phyloP scores from a whole-genome alignment of 2,329 filamentous ascomycete species.

The Nectriaceae sp. region DNA sequence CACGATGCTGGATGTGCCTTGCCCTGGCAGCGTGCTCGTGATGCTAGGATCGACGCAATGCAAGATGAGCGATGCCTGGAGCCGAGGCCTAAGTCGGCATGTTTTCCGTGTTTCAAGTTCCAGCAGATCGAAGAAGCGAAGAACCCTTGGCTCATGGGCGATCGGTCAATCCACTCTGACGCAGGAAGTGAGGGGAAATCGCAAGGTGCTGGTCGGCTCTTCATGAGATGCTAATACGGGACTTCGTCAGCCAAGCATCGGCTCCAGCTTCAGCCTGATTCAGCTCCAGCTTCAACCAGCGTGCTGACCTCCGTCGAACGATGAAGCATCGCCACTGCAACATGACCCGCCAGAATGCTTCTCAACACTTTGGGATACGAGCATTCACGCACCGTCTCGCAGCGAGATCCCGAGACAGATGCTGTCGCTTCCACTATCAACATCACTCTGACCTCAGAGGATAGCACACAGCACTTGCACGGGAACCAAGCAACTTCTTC shows the following conservation, averaged over 20 bases:
- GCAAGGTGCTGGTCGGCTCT: slow-evolving; percentile 5
- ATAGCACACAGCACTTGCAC: background rate
- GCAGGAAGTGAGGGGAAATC: slow-evolving; percentile 23
- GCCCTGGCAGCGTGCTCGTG: background rate
- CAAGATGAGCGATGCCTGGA: background rate
- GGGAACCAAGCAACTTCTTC: background rate
- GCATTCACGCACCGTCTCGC: background rate
- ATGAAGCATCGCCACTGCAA: background rate
- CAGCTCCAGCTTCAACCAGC: background rate
- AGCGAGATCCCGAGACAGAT: background rate
- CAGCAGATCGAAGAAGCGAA: background rate
- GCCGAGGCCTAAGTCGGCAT: background rate
- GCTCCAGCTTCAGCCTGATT: background rate
- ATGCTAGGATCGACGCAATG: background rate
- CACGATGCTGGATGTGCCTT: background rate
- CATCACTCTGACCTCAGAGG: background rate
- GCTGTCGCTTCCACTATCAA: background rate
- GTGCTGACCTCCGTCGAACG: background rate
- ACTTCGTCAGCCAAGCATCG: background rate
- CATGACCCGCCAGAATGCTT: background rate
- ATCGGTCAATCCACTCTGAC: slow-evolving; percentile 17
- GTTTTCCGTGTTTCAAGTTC: background rate
- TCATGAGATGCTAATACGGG: background rate
- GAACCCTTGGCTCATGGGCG: slow-evolving; percentile 2
- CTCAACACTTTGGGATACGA: background rate